These are phyloP conservation scores for Leptographium wingfieldii DNA, from an alignment of 2,329 filamentous ascomycete genomes.

Conservation along the genomic window DNA sequence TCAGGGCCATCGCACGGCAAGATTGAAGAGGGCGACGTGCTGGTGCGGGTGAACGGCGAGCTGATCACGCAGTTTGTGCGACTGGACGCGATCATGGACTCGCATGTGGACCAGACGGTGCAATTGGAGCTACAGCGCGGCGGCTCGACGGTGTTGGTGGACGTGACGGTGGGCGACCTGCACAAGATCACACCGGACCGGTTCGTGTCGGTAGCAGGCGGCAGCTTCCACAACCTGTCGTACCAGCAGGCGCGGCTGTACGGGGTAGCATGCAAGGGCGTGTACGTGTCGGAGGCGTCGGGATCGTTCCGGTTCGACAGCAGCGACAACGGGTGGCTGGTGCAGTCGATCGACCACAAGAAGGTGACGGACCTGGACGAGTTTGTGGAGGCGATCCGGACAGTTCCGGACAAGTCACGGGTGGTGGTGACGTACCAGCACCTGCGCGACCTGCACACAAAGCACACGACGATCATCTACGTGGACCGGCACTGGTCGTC, in stretches of 20 bases:
- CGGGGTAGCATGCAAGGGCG: slow-evolving; percentile 80
- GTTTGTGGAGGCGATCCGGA: slow-evolving; percentile 84
- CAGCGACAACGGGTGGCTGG: slow-evolving; percentile 82
- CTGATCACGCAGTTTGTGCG: slow-evolving; percentile 87
- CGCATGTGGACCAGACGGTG: slow-evolving; percentile 67
- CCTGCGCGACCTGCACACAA: slow-evolving; percentile 82
- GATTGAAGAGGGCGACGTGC: slow-evolving; percentile 85
- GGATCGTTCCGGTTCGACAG: slow-evolving; percentile 93
- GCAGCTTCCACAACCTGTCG: slow-evolving; percentile 88
- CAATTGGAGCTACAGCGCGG: slow-evolving; percentile 77
- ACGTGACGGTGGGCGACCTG: slow-evolving; percentile 75
- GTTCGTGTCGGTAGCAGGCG: slow-evolving; percentile 88
- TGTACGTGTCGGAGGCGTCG: slow-evolving; percentile 88
- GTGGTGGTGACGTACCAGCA: slow-evolving; percentile 95
- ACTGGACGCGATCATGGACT: slow-evolving; percentile 83
- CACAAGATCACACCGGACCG: slow-evolving; percentile 92
- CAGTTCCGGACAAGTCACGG: slow-evolving; percentile 67
- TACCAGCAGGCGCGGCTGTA: slow-evolving; percentile 97
- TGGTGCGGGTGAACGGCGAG: slow-evolving; percentile 87
- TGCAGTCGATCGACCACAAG: slow-evolving; percentile 85
- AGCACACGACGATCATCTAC: slow-evolving; percentile 84
- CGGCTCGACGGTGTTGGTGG: slow-evolving; percentile 73
- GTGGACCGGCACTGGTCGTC: slow-evolving; percentile 92
- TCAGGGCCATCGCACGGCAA: slow-evolving; percentile 78
- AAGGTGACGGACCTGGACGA: slow-evolving; percentile 76